Evolutionary conservation across 257 asterid species (phyloP).

Genomic region (Solanum infundibuliforme): DNA sequence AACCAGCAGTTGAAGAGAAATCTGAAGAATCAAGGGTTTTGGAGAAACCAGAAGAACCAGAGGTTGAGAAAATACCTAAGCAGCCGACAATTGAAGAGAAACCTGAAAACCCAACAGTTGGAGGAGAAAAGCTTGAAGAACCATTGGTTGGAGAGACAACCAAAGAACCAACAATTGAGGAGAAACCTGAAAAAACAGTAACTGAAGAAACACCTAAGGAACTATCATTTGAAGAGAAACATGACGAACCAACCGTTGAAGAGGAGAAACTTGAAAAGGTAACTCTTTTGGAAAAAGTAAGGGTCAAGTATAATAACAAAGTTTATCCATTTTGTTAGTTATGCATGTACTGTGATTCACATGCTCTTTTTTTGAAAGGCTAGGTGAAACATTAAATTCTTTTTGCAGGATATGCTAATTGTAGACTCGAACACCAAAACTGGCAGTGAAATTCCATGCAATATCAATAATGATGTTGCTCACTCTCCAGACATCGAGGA

Average conservation of each 20-base stretch:
- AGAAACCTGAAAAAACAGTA: background rate
- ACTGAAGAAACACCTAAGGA: background rate
- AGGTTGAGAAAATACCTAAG: background rate
- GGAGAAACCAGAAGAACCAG: background rate
- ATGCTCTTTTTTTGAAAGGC: background rate
- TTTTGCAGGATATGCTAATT: background rate
- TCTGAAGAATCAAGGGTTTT: background rate
- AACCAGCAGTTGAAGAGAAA: background rate
- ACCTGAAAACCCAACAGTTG: background rate
- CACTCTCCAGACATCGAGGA: background rate
- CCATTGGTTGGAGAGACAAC: background rate
- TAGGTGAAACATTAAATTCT: background rate
- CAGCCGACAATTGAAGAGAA: background rate
- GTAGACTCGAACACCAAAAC: conserved; percentile 1
- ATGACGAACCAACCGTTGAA: background rate
- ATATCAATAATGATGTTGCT: background rate
- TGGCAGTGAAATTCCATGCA: background rate
- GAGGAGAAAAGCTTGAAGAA: background rate
- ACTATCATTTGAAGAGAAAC: background rate
- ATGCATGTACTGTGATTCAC: background rate
- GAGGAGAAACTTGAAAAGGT: background rate
- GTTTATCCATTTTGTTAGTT: background rate
- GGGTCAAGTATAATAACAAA: background rate
- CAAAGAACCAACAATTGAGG: background rate
- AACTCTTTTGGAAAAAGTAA: background rate